Base-by-base conservation (phyloP, 78 protist species). In the Dictyostelium citrinum region DNA sequence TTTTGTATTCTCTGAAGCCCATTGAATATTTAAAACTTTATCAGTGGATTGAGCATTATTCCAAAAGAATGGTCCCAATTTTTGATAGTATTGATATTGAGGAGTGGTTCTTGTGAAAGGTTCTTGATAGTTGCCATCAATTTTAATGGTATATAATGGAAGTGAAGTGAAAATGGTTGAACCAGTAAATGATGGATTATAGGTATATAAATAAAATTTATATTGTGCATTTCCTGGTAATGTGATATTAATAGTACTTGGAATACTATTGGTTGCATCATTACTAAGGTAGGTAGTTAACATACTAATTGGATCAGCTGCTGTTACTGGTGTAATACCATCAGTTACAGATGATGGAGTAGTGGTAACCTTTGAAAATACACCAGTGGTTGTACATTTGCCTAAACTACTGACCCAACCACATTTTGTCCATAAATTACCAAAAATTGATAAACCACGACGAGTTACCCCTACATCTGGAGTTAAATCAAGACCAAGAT, bases 401-500 rank as follows among this genome's bases (percentile, higher is more conserved):
- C 45, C 22, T 12, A 14, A 0, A 29, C 24, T 12, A 31, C 6
- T 70, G 5, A 77, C 17, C 82, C 82, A 77, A 17, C 55, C 68
- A 77, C 82, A 77, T 77, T 45, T 77, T 9, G 82, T 76, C 82
- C 82, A 76, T 4, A 9, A 20, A 4, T 43, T 76, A 37, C 67
- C 43, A 24, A 76, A 76, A 1, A 43, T 43, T 43, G 82, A 39
- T 43, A 76, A 24, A 3, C 35, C 61, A 16, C 55, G 22, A 35
- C 20, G 27, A 3, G 35, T 46, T 9, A 0, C 61, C 31, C 5
- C 20, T 12, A 24, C 39, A 76, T 76, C 55, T 43, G 82, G 82
- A 12, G 61, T 76, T 39, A 76, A 76, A 76, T 76, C 64, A 17
- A 76, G 45, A 43, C 82, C 82, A 76, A 76, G 82, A 11, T 76